Percentiles rank a stretch among this genome's conserved stretches.
phyloP scores from a whole-genome alignment of 2,329 filamentous ascomycete species.

The Colletotrichum shisoi region DNA sequence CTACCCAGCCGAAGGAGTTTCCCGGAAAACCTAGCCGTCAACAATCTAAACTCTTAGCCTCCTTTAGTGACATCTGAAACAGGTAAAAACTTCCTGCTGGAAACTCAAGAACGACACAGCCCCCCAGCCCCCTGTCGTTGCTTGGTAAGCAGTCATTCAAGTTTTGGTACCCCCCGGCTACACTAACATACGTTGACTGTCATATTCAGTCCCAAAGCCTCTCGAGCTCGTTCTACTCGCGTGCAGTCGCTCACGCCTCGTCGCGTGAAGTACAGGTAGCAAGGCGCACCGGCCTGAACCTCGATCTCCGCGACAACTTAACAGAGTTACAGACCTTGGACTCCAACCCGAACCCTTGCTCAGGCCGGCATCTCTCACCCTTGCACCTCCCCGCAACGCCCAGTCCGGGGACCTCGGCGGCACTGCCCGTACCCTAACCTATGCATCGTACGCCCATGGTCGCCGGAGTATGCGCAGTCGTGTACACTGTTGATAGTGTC shows the following conservation, averaged over 20 bases:
- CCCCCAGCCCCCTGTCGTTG: background rate
- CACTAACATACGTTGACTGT: background rate
- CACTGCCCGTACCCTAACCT: slow-evolving; percentile 15
- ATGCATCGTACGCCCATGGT: slow-evolving; percentile 2
- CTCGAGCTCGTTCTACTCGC: background rate
- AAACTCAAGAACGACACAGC: background rate
- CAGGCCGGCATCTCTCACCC: background rate
- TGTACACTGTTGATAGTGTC: background rate
- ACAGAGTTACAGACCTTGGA: background rate
- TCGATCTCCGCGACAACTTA: background rate
- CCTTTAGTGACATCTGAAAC: slow-evolving; percentile 3
- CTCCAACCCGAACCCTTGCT: background rate
- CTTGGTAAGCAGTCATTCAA: slow-evolving; percentile 16
- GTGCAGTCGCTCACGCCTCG: background rate
- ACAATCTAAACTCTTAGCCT: slow-evolving; percentile 4
- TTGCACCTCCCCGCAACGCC: background rate
- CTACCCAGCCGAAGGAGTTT: slow-evolving; percentile 3
- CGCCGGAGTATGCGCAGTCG: background rate
- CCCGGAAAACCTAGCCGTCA: slow-evolving; percentile 9
- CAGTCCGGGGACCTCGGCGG: slow-evolving; percentile 4
- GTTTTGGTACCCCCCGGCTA: background rate
- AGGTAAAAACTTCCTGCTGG: slow-evolving; percentile 26
- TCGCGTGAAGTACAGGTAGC: background rate
- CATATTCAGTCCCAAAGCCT: too few species aligned
- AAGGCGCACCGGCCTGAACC: too few species aligned